phyloP scores from a whole-genome alignment of 805 yeast species.

The Spathaspora arborariae region DNA sequence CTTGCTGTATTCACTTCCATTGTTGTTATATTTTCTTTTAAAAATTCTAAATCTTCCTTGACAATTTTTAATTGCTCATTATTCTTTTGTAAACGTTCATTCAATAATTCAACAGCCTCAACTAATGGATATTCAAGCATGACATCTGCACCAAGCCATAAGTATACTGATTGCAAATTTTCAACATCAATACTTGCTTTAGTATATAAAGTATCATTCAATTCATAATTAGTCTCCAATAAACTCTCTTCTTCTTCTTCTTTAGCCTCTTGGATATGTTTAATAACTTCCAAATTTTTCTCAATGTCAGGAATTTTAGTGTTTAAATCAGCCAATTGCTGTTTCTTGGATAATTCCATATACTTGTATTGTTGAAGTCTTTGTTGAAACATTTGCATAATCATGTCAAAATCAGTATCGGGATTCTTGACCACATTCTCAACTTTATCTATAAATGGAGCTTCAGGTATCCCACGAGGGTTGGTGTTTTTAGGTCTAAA shows the following conservation, averaged over 20 bases:
- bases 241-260: constrained; percentile 20
- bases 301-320: constrained; percentile 87
- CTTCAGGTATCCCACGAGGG: constrained; percentile 95
- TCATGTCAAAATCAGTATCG: constrained; percentile 60
- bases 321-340: constrained; percentile 49
- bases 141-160: constrained; percentile 98
- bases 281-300: constrained; percentile 75
- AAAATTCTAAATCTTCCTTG: constrained; percentile 79
- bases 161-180: constrained; percentile 55
- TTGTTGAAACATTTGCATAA: constrained; percentile 77
- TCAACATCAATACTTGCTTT: constrained; percentile 68
- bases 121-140: constrained; percentile 92
- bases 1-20: constrained; percentile 98
- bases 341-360: constrained; percentile 64
- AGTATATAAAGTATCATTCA: constrained; percentile 89
- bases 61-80: constrained; percentile 55
- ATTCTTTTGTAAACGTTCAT: constrained; percentile 60
- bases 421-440: constrained; percentile 66
- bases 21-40: constrained; percentile 87
- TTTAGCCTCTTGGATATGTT: constrained; percentile 50
- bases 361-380: constrained; percentile 85
- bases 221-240: constrained; percentile 77
- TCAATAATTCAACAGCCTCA: constrained; percentile 76
- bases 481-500: constrained; percentile 44
- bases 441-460: constrained; percentile 86